Evolutionary conservation across 768 basidiomycete genomes (phyloP).

Genomic region (Tulasnella sp.): DNA sequence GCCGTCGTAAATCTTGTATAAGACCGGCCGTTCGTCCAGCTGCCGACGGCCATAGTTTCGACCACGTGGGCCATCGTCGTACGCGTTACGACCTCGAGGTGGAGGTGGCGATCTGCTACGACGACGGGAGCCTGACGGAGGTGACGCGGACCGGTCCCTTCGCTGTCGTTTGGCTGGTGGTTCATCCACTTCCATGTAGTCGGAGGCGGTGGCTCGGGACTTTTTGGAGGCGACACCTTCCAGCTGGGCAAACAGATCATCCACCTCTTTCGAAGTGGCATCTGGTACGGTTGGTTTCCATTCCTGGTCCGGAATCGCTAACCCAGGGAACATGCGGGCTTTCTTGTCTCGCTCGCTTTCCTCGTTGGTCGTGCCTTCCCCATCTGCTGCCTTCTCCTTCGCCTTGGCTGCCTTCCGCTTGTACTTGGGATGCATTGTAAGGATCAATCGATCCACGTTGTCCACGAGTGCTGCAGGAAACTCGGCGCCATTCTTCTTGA

Average conservation of each 20-base stretch:
- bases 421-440: constrained; percentile 94
- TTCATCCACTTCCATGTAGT: constrained; percentile 47
- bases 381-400: constrained; percentile 41
- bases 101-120: constrained; percentile 65
- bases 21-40: constrained; percentile 79
- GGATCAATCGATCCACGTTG: constrained; percentile 91
- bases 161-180: constrained; percentile 66
- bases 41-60: constrained; percentile 38
- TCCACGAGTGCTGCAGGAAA: constrained; percentile 91
- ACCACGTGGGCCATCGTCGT: constrained; percentile 43
- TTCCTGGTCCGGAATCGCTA: constrained; percentile 78
- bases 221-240: constrained; percentile 70
- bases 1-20: constrained; percentile 95
- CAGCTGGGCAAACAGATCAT: constrained; percentile 81
- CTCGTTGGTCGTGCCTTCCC: constrained; percentile 41
- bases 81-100: constrained; percentile 31
- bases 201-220: constrained; percentile 47
- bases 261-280: constrained; percentile 67
- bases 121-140: constrained; percentile 52
- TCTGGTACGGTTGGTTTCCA: constrained; percentile 51
- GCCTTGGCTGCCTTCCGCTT: constrained; percentile 66
- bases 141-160: constrained; percentile 48
- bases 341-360: constrained; percentile 72
- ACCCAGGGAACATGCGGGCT: constrained; percentile 86
- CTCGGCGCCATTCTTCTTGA: constrained; percentile 74